phyloP scores from a whole-genome alignment of 805 yeast species.

The Yarrowia divulgata region DNA sequence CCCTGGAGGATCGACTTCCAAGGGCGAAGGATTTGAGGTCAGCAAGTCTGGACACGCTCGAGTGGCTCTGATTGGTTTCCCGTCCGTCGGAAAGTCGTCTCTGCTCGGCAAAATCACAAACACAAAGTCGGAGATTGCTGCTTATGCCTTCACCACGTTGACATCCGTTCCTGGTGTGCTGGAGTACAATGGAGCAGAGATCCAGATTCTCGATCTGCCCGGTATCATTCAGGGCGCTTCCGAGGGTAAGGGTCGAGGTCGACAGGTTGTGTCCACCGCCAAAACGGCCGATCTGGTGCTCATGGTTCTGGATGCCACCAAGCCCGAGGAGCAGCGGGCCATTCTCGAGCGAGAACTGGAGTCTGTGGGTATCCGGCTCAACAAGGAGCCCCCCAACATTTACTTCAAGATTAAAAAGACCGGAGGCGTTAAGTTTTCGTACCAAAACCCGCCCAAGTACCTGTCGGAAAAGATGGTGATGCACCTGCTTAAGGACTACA shows the following conservation, averaged over 20 bases:
- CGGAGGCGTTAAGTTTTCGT: slow-evolving; percentile 89
- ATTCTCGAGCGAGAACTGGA: slow-evolving; percentile 89
- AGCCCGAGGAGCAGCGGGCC: slow-evolving; percentile 85
- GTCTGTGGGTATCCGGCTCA: slow-evolving; percentile 90
- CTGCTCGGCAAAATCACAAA: slow-evolving; percentile 87
- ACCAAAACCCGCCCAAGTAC: slow-evolving; percentile 80
- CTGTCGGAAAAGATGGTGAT: slow-evolving; percentile 81
- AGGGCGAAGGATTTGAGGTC: slow-evolving; percentile 92
- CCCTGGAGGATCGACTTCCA: slow-evolving; percentile 69
- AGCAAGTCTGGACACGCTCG: slow-evolving; percentile 96
- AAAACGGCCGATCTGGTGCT: slow-evolving; percentile 90
- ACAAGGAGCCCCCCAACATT: slow-evolving; percentile 81
- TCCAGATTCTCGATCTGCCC: slow-evolving; percentile 96
- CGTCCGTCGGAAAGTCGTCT: slow-evolving; percentile 97
- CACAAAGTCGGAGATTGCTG: slow-evolving; percentile 94
- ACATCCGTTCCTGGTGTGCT: slow-evolving; percentile 97
- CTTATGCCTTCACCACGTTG: slow-evolving; percentile 92
- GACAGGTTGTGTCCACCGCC: slow-evolving; percentile 96
- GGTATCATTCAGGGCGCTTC: slow-evolving; percentile 97
- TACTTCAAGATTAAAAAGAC: slow-evolving; percentile 79
- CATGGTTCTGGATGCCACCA: slow-evolving; percentile 96
- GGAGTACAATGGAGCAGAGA: slow-evolving; percentile 95
- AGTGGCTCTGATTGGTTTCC: slow-evolving; percentile 93
- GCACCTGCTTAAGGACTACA: slow-evolving; percentile 81
- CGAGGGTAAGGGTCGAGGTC: slow-evolving; percentile 96